These are phyloP conservation scores for Sarocladium strictum DNA, from an alignment of 2,329 filamentous ascomycete genomes.

Conservation along the genomic window DNA sequence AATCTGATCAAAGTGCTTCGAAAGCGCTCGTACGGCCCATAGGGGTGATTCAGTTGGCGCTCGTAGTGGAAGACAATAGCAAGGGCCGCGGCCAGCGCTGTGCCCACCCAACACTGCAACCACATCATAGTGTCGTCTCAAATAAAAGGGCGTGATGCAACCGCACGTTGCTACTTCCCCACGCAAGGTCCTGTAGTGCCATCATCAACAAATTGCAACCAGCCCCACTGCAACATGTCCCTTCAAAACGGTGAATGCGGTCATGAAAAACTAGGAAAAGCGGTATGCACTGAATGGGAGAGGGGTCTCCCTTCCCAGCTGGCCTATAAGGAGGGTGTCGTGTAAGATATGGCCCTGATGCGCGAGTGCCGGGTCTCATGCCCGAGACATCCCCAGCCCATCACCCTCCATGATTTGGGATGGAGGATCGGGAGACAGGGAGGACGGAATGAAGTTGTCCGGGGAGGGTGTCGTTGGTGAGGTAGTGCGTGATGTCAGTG, in stretches of 20 bases:
- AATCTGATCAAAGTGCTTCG: not conserved
- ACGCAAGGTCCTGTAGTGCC: not conserved
- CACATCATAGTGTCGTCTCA: no score
- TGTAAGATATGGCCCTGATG: not conserved
- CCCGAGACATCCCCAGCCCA: not conserved
- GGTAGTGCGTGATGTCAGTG: slow-evolving; percentile 20
- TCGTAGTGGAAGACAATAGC: no score
- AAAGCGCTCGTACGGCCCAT: not conserved
- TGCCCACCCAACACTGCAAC: no score
- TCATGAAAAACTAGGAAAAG: not conserved
- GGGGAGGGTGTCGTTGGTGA: not conserved
- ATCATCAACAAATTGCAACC: not conserved
- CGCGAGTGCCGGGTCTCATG: not conserved
- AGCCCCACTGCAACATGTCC: not conserved
- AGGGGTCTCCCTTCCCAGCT: not conserved
- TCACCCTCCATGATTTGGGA: not conserved
- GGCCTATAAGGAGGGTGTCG: no score
- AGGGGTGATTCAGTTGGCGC: no score
- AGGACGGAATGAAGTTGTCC: slow-evolving; percentile 5
- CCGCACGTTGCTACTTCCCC: no score
- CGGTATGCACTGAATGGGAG: not conserved
- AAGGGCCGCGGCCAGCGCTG: not conserved
- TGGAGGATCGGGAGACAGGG: not conserved
- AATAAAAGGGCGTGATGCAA: no score
- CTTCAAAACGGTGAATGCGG: not conserved